Conservation (phyloP, 2,329 filamentous ascomycete genomes). For the Bimuria novae-zelandiae region DNA sequence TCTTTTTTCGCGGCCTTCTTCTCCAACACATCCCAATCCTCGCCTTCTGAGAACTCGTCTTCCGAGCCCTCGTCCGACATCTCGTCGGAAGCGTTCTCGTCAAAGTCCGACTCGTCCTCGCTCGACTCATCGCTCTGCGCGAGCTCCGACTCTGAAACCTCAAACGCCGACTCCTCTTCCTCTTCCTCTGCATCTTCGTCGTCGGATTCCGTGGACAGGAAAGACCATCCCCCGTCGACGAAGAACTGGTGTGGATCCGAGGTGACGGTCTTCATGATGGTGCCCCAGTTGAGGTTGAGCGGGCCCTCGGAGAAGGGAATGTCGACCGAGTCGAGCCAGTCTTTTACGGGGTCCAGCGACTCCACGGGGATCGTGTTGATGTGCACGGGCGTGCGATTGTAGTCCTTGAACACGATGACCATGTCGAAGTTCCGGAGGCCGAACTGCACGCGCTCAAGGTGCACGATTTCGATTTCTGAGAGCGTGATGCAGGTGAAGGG, state of each 20-base stretch:
- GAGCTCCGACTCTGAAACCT: conserved; percentile 84
- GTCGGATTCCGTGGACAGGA: conserved; percentile 86
- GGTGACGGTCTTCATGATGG: conserved; percentile 99
- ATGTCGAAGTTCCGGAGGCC: conserved; percentile 99
- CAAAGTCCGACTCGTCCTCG: conserved; percentile 91
- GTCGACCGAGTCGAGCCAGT: conserved; percentile 95
- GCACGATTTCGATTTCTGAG: conserved; percentile 93
- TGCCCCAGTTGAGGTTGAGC: conserved; percentile 97
- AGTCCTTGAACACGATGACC: conserved; percentile 98
- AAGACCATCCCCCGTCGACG: conserved; percentile 91
- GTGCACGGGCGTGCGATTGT: conserved; percentile 84
- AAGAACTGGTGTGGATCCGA: conserved; percentile 96
- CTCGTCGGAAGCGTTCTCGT: conserved; percentile 83
- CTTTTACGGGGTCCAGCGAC: conserved; percentile 91
- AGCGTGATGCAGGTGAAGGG: conserved; percentile 96
- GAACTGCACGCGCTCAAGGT: conserved; percentile 93
- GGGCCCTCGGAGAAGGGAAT: conserved; percentile 94
- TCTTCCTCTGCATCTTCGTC: conserved; percentile 76
- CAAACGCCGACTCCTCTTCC: conserved; percentile 89
- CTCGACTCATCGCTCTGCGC: conserved; percentile 73
- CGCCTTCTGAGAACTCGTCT: conserved; percentile 64
- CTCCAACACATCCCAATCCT: conserved; percentile 95
- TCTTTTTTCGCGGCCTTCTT: conserved; percentile 75
- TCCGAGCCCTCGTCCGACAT: conserved; percentile 68
- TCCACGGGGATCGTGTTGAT: conserved; percentile 99